Conservation (phyloP, 805 yeast genomes). For the Candida glaebosa region DNA sequence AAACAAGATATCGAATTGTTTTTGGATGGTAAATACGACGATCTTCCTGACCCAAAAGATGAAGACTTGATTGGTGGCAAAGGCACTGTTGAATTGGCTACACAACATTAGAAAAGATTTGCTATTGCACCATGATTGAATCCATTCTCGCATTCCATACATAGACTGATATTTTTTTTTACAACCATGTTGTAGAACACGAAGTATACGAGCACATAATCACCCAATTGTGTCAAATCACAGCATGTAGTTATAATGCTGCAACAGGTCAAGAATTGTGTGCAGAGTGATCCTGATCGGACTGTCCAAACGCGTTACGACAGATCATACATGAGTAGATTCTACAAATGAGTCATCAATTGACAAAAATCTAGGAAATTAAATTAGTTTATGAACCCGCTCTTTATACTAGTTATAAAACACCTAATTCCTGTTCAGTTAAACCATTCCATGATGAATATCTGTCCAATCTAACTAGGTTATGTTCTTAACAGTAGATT, state of each 20-base stretch:
- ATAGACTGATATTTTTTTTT: background rate
- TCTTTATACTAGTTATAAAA: too few relatives aligned
- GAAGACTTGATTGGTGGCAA: slow-evolving; percentile 1
- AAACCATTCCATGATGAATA: too few relatives aligned
- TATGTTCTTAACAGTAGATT: too few relatives aligned
- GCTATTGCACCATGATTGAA: background rate
- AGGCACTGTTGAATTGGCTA: background rate
- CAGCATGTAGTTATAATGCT: too few relatives aligned
- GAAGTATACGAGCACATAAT: background rate
- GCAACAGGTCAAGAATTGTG: too few relatives aligned
- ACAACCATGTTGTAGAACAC: background rate
- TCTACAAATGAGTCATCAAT: too few relatives aligned
- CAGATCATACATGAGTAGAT: too few relatives aligned
- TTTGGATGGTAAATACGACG: slow-evolving; percentile 41
- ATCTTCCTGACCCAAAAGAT: slow-evolving; percentile 8
- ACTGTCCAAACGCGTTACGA: too few relatives aligned
- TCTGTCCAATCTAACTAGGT: too few relatives aligned
- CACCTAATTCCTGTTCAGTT: too few relatives aligned
- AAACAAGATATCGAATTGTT: slow-evolving; percentile 54
- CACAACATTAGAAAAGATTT: background rate
- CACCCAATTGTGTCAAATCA: too few relatives aligned
- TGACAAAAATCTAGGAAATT: background rate
- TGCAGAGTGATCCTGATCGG: too few relatives aligned
- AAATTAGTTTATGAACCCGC: background rate
- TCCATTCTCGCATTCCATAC: background rate